Conservation (phyloP, 2,329 filamentous ascomycete species). For the Diaporthe sp. region DNA sequence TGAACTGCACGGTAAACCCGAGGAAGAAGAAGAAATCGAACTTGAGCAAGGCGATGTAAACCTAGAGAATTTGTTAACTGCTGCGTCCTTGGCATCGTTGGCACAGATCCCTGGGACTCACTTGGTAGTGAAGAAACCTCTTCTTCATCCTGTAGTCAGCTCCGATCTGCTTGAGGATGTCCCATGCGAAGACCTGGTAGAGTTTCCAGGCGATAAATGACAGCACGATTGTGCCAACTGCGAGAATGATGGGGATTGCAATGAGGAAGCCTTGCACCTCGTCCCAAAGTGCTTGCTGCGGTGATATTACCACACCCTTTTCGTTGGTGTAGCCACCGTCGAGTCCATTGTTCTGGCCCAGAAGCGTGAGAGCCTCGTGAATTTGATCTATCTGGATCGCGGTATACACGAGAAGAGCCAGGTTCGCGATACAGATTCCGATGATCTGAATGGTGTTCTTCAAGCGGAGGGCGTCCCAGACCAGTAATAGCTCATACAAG, state of each 20-base stretch:
- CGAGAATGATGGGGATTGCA: slow-evolving; percentile 87
- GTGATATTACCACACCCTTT: slow-evolving; percentile 28
- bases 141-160: slow-evolving; percentile 97
- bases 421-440: slow-evolving; percentile 91
- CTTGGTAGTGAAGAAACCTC: slow-evolving; percentile 96
- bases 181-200: slow-evolving; percentile 99
- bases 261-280: slow-evolving; percentile 82
- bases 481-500: slow-evolving; percentile 88
- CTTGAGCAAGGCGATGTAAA: slow-evolving; percentile 97
- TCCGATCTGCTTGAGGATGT: slow-evolving; percentile 99
- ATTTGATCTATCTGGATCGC: slow-evolving; percentile 95
- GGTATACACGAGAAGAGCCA: slow-evolving; percentile 92
- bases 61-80: slow-evolving; percentile 64
- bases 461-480: slow-evolving; percentile 91
- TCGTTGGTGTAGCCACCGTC: slow-evolving; percentile 41
- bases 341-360: slow-evolving; percentile 63
- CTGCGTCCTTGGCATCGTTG: background rate
- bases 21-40: slow-evolving; percentile 99
- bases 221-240: slow-evolving; percentile 79
- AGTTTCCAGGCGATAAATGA: slow-evolving; percentile 90
- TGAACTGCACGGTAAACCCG: slow-evolving; percentile 97
- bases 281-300: slow-evolving; percentile 69
- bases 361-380: slow-evolving; percentile 72
- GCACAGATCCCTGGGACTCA: slow-evolving; percentile 54
- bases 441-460: slow-evolving; percentile 99